Base-by-base conservation (phyloP, 2,329 filamentous ascomycete genomes). In the Gaeumannomyces tritici region DNA sequence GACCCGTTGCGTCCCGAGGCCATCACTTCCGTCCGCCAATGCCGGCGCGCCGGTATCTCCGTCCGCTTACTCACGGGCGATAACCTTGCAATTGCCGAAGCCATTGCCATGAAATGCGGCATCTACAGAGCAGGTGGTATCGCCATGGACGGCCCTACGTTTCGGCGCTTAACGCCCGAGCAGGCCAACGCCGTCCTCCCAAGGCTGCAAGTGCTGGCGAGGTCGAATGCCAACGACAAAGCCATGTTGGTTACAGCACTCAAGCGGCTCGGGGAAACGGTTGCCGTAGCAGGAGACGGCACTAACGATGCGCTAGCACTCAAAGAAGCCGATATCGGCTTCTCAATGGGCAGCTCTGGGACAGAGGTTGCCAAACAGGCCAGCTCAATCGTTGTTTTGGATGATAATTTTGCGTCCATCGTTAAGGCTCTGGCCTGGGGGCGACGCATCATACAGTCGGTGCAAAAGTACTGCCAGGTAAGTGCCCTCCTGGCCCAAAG, bases 1-100 rank as follows among this genome's bases (percentile, higher is more conserved):
- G 87, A 90, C 67, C 88, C 88, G 1, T 85, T 87, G 63, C 85
- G 88, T 1, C 78, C 82, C 0, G 87, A 89, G 69, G 86, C 86
- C 2, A 81, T 79, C 2, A 80, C 76, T 3, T 80, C 84, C 2
- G 83, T 88, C 56, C 71, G 73, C 42, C 71, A 78, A 57, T 85
- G 82, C 67, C 80, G 82, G 64, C 74, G 76, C 35, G 83, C 83
- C 31, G 82, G 82, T 31, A 83, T 86, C 56, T 75, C 77, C 51
- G 83, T 86, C 3, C 82, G 84, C 68, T 85, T 86, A 83, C 76
- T 86, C 6, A 88, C 85, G 18, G 84, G 84, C 63, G 84, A 87
- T 66, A 82, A 86, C 66, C 79, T 79, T 1, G 79, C 80, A 29
- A 88, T 83, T 6, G 85, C 83, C 2, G 74, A 76, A 54, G 83